phyloP scores from a whole-genome alignment of 1,139 yeast genomes.

The Hyphopichia khmerensis region DNA sequence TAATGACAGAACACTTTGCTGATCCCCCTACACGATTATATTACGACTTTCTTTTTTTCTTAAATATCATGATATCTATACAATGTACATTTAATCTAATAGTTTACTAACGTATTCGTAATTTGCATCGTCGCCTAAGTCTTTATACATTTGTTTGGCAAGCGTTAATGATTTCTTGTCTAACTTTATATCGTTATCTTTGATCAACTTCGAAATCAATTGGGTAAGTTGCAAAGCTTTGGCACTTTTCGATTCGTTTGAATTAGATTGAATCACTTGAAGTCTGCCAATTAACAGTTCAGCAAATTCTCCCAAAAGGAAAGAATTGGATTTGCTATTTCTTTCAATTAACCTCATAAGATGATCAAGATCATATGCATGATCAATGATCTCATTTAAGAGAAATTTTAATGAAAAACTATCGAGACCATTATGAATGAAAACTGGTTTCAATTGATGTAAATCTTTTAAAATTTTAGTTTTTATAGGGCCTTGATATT shows the following conservation, averaged over 20 bases:
- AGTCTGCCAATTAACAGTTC: conserved; percentile 15
- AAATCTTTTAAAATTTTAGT: conserved; percentile 21
- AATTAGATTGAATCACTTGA: conserved; percentile 10
- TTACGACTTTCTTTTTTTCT: not conserved
- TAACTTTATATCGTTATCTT: conserved; percentile 9
- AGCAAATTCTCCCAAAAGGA: conserved; percentile 13
- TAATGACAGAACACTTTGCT: not conserved
- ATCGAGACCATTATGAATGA: conserved; percentile 25
- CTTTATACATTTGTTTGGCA: not conserved
- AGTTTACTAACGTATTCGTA: not conserved
- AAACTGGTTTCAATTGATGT: conserved; percentile 27
- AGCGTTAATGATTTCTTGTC: conserved; percentile 7
- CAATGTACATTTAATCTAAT: not conserved
- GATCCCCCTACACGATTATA: no score
- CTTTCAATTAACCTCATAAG: conserved; percentile 22
- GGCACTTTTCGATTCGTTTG: conserved; percentile 7
- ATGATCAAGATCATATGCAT: conserved; percentile 29
- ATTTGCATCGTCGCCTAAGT: not conserved
- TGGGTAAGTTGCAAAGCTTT: conserved; percentile 17
- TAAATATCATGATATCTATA: not conserved
- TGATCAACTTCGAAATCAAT: conserved; percentile 14
- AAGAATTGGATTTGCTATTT: conserved; percentile 7
- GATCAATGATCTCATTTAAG: conserved; percentile 11
- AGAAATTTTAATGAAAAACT: conserved; percentile 20
- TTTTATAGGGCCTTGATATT: not conserved